phyloP scores from a whole-genome alignment of 2,329 filamentous ascomycete species.

The Passalora sequoiae region DNA sequence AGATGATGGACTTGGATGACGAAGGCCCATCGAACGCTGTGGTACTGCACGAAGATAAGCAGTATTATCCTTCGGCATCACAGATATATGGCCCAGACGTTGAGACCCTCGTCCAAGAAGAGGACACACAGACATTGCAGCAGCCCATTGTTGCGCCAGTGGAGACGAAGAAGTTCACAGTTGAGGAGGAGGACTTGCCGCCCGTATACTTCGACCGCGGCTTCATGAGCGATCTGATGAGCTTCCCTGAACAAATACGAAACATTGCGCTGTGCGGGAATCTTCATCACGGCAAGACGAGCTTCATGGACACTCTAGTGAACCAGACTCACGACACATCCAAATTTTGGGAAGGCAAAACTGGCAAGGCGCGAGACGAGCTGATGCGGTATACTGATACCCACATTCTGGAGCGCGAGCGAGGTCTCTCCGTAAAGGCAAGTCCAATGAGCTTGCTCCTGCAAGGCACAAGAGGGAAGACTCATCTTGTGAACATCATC shows the following conservation, averaged over 20 bases:
- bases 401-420: slow-evolving; percentile 79
- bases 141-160: slow-evolving; percentile 92
- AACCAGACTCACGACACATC: slow-evolving; percentile 87
- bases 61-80: slow-evolving; percentile 97
- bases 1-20: slow-evolving; percentile 90
- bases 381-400: slow-evolving; percentile 93
- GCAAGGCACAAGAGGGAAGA: slow-evolving; percentile 84
- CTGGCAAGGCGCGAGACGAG: slow-evolving; percentile 76
- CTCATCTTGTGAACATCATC: slow-evolving; percentile 87
- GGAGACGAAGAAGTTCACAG: slow-evolving; percentile 90
- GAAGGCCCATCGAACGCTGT: slow-evolving; percentile 92
- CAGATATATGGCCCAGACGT: slow-evolving; percentile 93
- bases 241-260: slow-evolving; percentile 87
- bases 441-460: slow-evolving; percentile 92
- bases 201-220: slow-evolving; percentile 79
- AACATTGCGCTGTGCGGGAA: slow-evolving; percentile 91
- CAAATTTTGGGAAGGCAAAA: slow-evolving; percentile 71
- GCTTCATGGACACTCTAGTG: slow-evolving; percentile 97
- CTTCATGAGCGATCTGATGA: slow-evolving; percentile 95
- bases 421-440: slow-evolving; percentile 86
- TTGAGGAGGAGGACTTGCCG: slow-evolving; percentile 89
- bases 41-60: slow-evolving; percentile 97
- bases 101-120: slow-evolving; percentile 92
- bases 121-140: slow-evolving; percentile 87
- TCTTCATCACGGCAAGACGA: slow-evolving; percentile 94